Evolutionary conservation across 495 filamentous ascomycete species (phyloP), one percentile per base, ranked within the genome.

Genomic region (Xylaria scruposa): DNA sequence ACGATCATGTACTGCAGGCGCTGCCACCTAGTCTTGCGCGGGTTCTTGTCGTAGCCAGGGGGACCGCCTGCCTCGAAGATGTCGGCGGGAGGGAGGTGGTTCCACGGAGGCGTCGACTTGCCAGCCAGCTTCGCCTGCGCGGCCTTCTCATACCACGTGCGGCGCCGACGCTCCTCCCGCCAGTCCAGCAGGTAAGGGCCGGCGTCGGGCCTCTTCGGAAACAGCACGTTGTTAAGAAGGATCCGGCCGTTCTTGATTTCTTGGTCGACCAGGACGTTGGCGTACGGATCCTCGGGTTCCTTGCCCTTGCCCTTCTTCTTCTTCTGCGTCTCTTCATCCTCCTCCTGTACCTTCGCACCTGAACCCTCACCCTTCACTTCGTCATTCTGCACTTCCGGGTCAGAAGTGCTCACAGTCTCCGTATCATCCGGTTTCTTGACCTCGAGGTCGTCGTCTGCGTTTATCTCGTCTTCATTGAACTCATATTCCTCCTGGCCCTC

Each of bases 1-100:
- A 56, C 65, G 1, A 46, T 10, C 49, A 68, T 56, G 4, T 42
- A 68, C 65, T 54, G 47, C 4, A 68, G 26, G 2, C 38, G 65
- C 0, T 56, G 47, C 47, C 65, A 68, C n/a, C 15, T 17, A 1
- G 47, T 54, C 46, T 56, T 47, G n/a, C 21, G 29, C 2, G 65
- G 65, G 33, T 40, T 38, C 7, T 42, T 56, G 0, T 68, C 31
- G 12, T 21, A 9, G 47, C 7, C 12, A 0, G 65, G 65, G 0
- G 65, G 65, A 0, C 65, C 65, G 31, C 51, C 65, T 0, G 5
- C 49, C 24, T 1, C 19, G 47, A 38, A 53, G 47, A 56, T 21
- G 33, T 58, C 65, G 5, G 19, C 8, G 12, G 24, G 13, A 0
- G 47, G 38, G 5, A 2, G 21, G n/a, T 53, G 65, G 3, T 42